Evolutionary conservation across 2,329 filamentous ascomycete species (phyloP).

Genomic region (Fusarium goolgardi): DNA sequence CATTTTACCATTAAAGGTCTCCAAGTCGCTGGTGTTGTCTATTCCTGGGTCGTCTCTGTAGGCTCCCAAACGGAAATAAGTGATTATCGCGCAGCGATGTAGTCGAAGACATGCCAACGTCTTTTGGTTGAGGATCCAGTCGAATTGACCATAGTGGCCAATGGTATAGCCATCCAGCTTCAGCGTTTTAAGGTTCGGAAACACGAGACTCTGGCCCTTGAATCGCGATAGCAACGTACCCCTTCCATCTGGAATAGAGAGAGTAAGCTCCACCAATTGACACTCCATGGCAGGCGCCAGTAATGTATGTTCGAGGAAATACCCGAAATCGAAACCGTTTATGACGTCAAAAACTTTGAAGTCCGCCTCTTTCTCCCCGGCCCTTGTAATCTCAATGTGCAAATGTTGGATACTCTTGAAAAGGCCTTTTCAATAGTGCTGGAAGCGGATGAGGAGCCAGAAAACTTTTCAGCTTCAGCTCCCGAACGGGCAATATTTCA

Average conservation of each 20-base stretch:
- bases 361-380: too few species aligned
- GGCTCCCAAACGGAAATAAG: neutral
- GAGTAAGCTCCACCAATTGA: neutral
- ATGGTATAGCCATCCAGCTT: rapidly evolving
- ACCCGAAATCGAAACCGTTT: neutral
- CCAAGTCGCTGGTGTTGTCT: neutral
- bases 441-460: neutral
- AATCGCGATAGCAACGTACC: neutral
- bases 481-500: neutral
- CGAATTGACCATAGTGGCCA: neutral
- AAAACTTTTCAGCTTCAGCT: rapidly evolving
- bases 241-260: neutral
- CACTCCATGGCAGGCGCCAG: neutral
- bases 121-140: neutral
- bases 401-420: neutral
- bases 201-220: neutral
- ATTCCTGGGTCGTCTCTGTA: too few species aligned
- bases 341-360: too few species aligned
- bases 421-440: neutral
- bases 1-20: neutral
- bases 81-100: neutral
- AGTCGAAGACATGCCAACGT: neutral
- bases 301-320: neutral
- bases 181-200: neutral
- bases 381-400: too few species aligned